These are phyloP conservation scores for Penicillium griseofulvum DNA, from an alignment of 2,329 filamentous ascomycete species.

Conservation along the genomic window DNA sequence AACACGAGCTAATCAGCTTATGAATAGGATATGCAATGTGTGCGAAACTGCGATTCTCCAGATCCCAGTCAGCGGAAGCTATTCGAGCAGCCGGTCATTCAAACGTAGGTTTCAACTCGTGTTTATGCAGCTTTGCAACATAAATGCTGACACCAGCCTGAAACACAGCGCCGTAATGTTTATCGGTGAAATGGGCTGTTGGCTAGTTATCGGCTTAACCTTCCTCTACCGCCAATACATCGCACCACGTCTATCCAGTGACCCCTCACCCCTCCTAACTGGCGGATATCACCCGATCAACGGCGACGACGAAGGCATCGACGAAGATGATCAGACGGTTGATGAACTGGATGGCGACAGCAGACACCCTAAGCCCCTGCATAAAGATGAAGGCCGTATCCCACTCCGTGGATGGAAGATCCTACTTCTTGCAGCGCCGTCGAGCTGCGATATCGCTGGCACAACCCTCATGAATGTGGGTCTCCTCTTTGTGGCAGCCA, in stretches of 20 bases:
- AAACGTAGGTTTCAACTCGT: slow-evolving; percentile 58
- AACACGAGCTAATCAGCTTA: slow-evolving; percentile 5
- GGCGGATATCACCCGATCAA: slow-evolving; percentile 67
- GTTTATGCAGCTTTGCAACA: not conserved
- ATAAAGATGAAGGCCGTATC: slow-evolving; percentile 56
- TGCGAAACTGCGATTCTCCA: slow-evolving; percentile 76
- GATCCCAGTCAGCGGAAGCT: slow-evolving; percentile 64
- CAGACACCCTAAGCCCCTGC: slow-evolving; percentile 52
- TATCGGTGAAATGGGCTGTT: slow-evolving; percentile 91
- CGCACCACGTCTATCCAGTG: slow-evolving; percentile 39
- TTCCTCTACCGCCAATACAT: slow-evolving; percentile 62
- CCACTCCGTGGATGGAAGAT: slow-evolving; percentile 69
- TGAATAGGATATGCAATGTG: slow-evolving; percentile 84
- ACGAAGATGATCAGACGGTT: slow-evolving; percentile 46
- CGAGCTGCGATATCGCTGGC: slow-evolving; percentile 88
- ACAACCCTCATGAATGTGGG: slow-evolving; percentile 98
- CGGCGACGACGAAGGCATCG: slow-evolving; percentile 48
- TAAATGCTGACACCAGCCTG: not conserved
- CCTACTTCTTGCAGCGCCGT: slow-evolving; percentile 74
- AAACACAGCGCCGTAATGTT: slow-evolving; percentile 78
- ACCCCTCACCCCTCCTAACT: slow-evolving; percentile 41
- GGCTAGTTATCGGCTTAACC: slow-evolving; percentile 77
- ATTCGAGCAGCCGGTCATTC: slow-evolving; percentile 94
- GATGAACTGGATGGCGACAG: slow-evolving; percentile 42
- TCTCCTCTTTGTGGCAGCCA: slow-evolving; percentile 86